Percentiles rank a stretch among this genome's conserved stretches.
These are phyloP conservation scores for Phoma sp. DNA, from an alignment of 2,329 filamentous ascomycete species.

Conservation along the genomic window DNA sequence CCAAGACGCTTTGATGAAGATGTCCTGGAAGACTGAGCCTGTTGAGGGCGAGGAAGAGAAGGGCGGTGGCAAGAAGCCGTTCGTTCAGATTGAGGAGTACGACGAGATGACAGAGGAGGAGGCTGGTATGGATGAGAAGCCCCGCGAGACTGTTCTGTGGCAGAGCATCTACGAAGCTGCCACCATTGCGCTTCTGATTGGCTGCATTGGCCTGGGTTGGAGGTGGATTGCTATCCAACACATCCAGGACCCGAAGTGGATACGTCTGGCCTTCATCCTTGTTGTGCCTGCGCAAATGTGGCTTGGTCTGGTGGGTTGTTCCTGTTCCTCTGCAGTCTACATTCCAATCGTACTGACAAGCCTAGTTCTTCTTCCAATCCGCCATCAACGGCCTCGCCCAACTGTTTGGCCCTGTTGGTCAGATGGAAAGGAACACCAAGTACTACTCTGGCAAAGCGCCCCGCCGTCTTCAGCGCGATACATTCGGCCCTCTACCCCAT, in stretches of 20 bases:
- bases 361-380: constrained; percentile 42
- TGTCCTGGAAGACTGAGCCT: constrained; percentile 63
- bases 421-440: constrained; percentile 77
- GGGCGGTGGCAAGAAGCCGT: constrained; percentile 32
- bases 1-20: constrained; percentile 77
- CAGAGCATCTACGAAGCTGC: constrained; percentile 61
- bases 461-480: constrained; percentile 59
- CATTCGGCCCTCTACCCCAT: constrained; percentile 67
- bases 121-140: constrained; percentile 25
- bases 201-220: constrained; percentile 64
- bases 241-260: constrained; percentile 59
- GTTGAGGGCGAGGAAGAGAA: constrained; percentile 52
- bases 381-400: constrained; percentile 40
- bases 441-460: constrained; percentile 73
- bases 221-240: constrained; percentile 62
- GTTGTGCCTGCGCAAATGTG: constrained; percentile 64
- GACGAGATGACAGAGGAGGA: constrained; percentile 34
- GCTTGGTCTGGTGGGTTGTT: constrained; percentile 57
- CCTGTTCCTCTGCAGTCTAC: too few species aligned
- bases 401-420: constrained; percentile 77
- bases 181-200: constrained; percentile 60
- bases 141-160: constrained; percentile 60
- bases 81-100: constrained; percentile 20
- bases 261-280: constrained; percentile 61
- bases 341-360: constrained; percentile 5